Evolutionary conservation across 768 basidiomycete genomes (phyloP).

Genomic region (Calocera cornea): DNA sequence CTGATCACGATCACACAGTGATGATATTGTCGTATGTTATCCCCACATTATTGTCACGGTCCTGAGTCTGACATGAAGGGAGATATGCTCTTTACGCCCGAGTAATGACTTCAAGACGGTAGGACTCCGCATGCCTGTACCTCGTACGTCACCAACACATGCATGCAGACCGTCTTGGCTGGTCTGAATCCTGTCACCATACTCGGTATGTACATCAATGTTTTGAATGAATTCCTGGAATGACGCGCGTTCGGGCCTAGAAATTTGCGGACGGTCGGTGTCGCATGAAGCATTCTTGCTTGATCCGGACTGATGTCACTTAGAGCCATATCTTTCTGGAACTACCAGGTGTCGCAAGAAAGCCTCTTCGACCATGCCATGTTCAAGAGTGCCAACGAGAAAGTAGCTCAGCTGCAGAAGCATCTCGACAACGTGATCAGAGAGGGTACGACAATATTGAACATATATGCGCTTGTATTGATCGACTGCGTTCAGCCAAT

Average conservation of each 20-base stretch:
- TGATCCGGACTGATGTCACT: neutral
- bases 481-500: constrained; percentile 49
- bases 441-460: constrained; percentile 46
- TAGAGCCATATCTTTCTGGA: constrained; percentile 81
- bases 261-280: constrained; percentile 61
- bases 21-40: constrained; percentile 46
- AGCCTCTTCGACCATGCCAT: constrained; percentile 76
- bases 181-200: constrained; percentile 63
- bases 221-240: neutral
- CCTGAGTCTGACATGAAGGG: neutral
- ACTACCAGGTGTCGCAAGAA: constrained; percentile 80
- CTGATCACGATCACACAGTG: constrained; percentile 23
- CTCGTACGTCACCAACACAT: constrained; percentile 5
- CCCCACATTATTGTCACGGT: too few species aligned
- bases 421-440: constrained; percentile 72
- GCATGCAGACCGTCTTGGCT: constrained; percentile 61
- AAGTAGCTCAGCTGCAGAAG: constrained; percentile 68
- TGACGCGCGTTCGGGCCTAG: constrained; percentile 18
- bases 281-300: constrained; percentile 10
- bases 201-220: constrained; percentile 21
- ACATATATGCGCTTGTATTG: neutral
- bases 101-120: constrained; percentile 88
- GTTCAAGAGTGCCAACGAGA: constrained; percentile 66
- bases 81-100: constrained; percentile 74
- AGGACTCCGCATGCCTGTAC: constrained; percentile 14